phyloP scores from a whole-genome alignment of 2,329 filamentous ascomycete genomes.

The Coniella lustricola region DNA sequence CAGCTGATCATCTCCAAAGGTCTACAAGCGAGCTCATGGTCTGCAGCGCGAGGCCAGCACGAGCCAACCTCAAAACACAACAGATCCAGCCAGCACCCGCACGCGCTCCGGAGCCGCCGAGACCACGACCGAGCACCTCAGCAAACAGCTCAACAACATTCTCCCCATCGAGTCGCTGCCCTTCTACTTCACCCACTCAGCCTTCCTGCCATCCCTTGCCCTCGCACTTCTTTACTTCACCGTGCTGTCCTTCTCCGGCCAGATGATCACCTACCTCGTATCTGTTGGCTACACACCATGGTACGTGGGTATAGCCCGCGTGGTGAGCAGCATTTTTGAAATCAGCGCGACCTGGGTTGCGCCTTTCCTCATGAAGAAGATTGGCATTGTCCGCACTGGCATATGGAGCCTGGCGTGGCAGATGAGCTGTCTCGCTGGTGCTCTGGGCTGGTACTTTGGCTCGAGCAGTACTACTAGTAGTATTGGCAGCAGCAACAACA shows the following conservation, averaged over 20 bases:
- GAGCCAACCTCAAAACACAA: too few species aligned
- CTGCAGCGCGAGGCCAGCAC: slow-evolving; percentile 12
- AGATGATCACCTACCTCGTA: slow-evolving; percentile 59
- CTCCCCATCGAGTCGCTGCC: slow-evolving; percentile 23
- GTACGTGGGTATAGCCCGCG: slow-evolving; percentile 48
- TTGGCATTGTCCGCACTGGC: slow-evolving; percentile 56
- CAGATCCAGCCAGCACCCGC: too few species aligned
- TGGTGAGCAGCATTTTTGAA: slow-evolving; percentile 47
- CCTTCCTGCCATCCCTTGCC: slow-evolving; percentile 54
- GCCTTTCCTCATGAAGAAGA: slow-evolving; percentile 45
- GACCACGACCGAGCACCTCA: slow-evolving; percentile 1
- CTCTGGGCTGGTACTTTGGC: slow-evolving; percentile 37
- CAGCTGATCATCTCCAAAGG: slow-evolving; percentile 8
- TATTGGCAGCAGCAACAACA: too few species aligned
- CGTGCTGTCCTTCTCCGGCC: slow-evolving; percentile 50
- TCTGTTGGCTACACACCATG: slow-evolving; percentile 43
- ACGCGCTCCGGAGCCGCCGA: too few species aligned
- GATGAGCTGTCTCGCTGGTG: slow-evolving; percentile 44
- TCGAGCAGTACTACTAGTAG: too few species aligned
- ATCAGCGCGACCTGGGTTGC: slow-evolving; percentile 54
- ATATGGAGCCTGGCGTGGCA: slow-evolving; percentile 68
- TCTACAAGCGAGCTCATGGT: slow-evolving; percentile 20
- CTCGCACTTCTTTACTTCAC: slow-evolving; percentile 56
- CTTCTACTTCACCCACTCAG: slow-evolving; percentile 46
- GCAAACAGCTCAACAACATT: slow-evolving; percentile 12